phyloP scores from a whole-genome alignment of 179 eudicot genomes.

The Beta corolliflora region DNA sequence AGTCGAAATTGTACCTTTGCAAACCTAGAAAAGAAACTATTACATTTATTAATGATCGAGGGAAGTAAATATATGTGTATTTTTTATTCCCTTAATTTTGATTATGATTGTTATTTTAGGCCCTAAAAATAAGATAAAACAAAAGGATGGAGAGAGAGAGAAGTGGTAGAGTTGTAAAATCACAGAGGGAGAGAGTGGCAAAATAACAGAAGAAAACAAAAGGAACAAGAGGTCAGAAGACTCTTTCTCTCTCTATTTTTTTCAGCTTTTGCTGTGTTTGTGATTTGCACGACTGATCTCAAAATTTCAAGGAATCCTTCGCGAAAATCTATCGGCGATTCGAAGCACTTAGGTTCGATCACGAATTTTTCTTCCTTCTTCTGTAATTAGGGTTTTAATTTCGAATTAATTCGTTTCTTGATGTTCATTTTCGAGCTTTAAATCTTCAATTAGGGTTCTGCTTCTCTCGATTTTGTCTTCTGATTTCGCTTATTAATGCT shows the following conservation, averaged over 20 bases:
- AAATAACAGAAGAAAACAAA: slow-evolving; percentile 14
- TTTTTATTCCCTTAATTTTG: too few relatives aligned
- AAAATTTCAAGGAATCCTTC: not conserved
- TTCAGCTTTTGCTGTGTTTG: not conserved
- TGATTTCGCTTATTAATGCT: not conserved
- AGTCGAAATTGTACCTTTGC: too few relatives aligned
- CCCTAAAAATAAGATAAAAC: not conserved
- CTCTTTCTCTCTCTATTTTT: slow-evolving; percentile 2
- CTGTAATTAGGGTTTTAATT: not conserved
- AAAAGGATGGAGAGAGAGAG: not conserved
- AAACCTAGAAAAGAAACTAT: too few relatives aligned
- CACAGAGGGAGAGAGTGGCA: not conserved
- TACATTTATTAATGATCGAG: too few relatives aligned
- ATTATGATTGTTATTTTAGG: too few relatives aligned
- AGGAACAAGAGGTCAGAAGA: slow-evolving; percentile 5
- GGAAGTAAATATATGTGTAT: too few relatives aligned
- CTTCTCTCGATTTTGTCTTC: not conserved
- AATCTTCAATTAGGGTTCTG: not conserved
- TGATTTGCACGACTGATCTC: slow-evolving; percentile 23
- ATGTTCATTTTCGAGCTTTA: not conserved
- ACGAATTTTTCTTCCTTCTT: not conserved
- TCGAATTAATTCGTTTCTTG: not conserved
- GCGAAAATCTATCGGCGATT: not conserved
- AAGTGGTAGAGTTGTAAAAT: slow-evolving; percentile 10
- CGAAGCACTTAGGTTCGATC: not conserved